Conservation (phyloP, 2,329 filamentous ascomycete genomes). For the Colletotrichum tropicale region DNA sequence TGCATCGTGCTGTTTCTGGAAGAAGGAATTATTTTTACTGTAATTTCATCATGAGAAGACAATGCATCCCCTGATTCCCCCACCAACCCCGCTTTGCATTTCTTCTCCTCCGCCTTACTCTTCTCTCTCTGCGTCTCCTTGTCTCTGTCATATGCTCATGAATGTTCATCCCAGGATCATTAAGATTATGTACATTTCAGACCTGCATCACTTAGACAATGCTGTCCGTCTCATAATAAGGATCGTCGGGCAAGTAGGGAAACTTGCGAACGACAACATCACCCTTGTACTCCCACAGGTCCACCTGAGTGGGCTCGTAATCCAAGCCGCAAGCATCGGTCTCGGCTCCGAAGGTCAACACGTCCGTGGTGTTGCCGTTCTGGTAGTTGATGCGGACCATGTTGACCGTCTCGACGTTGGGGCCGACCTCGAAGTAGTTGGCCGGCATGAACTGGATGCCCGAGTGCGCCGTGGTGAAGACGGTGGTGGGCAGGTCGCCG, state of each 20-base stretch:
- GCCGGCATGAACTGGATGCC: slow-evolving; percentile 42
- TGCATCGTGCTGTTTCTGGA: neutral
- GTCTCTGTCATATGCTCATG: slow-evolving; percentile 21
- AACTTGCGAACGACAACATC: slow-evolving; percentile 16
- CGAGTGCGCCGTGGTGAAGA: slow-evolving; percentile 47
- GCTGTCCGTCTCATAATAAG: slow-evolving; percentile 5
- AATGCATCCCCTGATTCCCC: neutral
- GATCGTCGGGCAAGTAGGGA: slow-evolving; percentile 3
- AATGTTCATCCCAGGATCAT: neutral
- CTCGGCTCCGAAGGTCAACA: slow-evolving; percentile 36
- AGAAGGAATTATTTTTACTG: neutral
- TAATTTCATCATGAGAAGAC: neutral
- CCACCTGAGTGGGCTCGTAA: slow-evolving; percentile 28
- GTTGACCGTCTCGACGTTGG: slow-evolving; percentile 30
- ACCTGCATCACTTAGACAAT: neutral
- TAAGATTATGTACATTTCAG: neutral
- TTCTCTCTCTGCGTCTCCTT: neutral
- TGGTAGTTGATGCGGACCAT: slow-evolving; percentile 40
- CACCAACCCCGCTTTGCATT: neutral
- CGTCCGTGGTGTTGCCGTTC: slow-evolving; percentile 31
- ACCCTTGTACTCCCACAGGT: slow-evolving; percentile 31
- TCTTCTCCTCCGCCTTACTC: neutral
- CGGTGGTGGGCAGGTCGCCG: slow-evolving; percentile 52
- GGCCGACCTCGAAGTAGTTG: slow-evolving; percentile 42
- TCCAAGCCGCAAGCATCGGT: slow-evolving; percentile 31